phyloP scores from a whole-genome alignment of 129 eudicot genomes.

The Pseudognaphalium luteoalbum region DNA sequence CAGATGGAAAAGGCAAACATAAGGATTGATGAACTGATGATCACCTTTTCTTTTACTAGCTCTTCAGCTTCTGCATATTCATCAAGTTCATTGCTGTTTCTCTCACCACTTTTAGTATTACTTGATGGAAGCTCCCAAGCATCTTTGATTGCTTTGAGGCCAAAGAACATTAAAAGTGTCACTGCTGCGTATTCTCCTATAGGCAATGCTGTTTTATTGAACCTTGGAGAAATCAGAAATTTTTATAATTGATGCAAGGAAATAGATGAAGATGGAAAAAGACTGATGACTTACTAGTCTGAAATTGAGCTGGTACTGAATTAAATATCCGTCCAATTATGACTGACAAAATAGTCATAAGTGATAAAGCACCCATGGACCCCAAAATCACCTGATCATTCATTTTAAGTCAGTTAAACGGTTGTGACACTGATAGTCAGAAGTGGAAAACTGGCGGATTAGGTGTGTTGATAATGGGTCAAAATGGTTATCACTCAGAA shows the following conservation, averaged over 20 bases:
- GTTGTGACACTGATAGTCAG: not conserved
- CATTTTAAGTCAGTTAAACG: slow-evolving; percentile 1
- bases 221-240: slow-evolving; percentile 3
- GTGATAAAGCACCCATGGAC: slow-evolving; percentile 92
- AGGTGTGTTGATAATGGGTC: not conserved
- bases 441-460: not conserved
- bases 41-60: slow-evolving; percentile 93
- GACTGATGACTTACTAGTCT: slow-evolving; percentile 63
- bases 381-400: slow-evolving; percentile 81
- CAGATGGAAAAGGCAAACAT: slow-evolving; percentile 4
- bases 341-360: slow-evolving; percentile 82
- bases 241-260: not conserved
- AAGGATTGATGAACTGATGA: not conserved
- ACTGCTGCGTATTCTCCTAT: slow-evolving; percentile 98
- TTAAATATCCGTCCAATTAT: slow-evolving; percentile 89
- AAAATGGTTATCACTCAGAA: not conserved
- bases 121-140: slow-evolving; percentile 93
- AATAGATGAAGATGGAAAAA: not conserved
- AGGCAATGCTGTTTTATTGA: slow-evolving; percentile 72
- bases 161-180: slow-evolving; percentile 84
- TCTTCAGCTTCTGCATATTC: slow-evolving; percentile 96
- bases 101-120: slow-evolving; percentile 46
- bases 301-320: slow-evolving; percentile 95
- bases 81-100: slow-evolving; percentile 57
- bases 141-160: slow-evolving; percentile 91